Conservation (phyloP, 805 yeast species). For the Schizosaccharomyces osmophilus region DNA sequence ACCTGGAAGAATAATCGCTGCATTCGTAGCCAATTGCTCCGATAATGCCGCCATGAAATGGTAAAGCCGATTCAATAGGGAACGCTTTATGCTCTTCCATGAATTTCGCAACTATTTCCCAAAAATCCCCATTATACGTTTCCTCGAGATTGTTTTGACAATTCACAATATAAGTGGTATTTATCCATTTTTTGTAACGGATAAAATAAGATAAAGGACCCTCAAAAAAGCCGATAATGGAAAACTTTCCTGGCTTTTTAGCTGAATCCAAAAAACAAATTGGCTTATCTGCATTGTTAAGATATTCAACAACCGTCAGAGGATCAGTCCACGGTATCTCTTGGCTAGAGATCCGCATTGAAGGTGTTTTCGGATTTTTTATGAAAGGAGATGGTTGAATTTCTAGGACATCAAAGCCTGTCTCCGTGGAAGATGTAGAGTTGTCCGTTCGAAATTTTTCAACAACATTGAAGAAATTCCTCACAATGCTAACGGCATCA, state of each 20-base stretch:
- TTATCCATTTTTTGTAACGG: background rate
- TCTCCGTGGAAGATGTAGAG: background rate
- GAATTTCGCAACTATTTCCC: background rate
- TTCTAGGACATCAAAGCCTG: background rate
- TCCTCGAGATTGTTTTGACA: background rate
- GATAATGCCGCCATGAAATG: constrained; percentile 76
- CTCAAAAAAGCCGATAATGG: constrained; percentile 41
- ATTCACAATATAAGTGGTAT: background rate
- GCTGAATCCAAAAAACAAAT: constrained; percentile 41
- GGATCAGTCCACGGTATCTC: background rate
- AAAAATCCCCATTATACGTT: background rate
- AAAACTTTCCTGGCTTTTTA: constrained; percentile 65
- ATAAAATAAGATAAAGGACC: background rate
- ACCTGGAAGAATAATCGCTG: background rate
- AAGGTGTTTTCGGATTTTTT: background rate
- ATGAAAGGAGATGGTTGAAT: background rate
- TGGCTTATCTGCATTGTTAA: background rate
- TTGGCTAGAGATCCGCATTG: background rate
- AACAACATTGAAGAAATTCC: constrained; percentile 37
- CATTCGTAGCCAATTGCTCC: constrained; percentile 49
- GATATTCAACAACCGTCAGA: background rate
- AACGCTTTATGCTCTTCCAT: background rate
- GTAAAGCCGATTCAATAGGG: constrained; percentile 20
- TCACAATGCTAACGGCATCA: constrained; percentile 32
- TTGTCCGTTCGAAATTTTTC: background rate